These are phyloP conservation scores for Entomortierella lignicola DNA, from an alignment of 192 early-diverging fungal species.

Conservation along the genomic window DNA sequence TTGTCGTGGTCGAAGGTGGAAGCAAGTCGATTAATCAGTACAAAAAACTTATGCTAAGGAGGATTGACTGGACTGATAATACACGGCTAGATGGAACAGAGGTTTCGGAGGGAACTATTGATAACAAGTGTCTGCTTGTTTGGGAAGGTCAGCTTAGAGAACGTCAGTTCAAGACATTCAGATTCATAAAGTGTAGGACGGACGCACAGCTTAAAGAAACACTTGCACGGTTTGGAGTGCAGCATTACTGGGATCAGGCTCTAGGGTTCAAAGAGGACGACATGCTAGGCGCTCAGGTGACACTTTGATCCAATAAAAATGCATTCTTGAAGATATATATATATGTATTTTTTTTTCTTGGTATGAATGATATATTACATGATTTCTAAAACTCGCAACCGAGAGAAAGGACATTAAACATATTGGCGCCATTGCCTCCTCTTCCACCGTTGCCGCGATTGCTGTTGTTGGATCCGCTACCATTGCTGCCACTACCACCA, in stretches of 20 bases:
- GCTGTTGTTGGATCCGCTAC: neutral
- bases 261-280: constrained; percentile 60
- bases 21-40: constrained; percentile 89
- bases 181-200: constrained; percentile 74
- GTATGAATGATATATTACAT: neutral
- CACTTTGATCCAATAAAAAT: constrained; percentile 10
- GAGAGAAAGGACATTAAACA: constrained; percentile 53
- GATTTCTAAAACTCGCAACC: constrained; percentile 47
- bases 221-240: constrained; percentile 74
- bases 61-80: constrained; percentile 91
- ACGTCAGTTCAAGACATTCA: constrained; percentile 83
- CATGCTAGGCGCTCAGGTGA: constrained; percentile 43
- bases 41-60: constrained; percentile 95
- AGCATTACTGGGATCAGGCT: constrained; percentile 93
- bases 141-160: constrained; percentile 93
- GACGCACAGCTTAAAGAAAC: constrained; percentile 80
- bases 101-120: constrained; percentile 54
- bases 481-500: constrained; percentile 4
- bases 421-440: constrained; percentile 30
- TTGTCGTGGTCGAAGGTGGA: constrained; percentile 96
- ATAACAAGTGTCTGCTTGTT: constrained; percentile 89
- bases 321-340: neutral
- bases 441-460: constrained; percentile 1
- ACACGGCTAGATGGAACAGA: constrained; percentile 61
- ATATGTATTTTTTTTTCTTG: neutral